A percentile compares a stretch with the other conserved stretches of the same genome.
phyloP scores from a whole-genome alignment of 148 eudicot species.

The Persicaria tinctoria region DNA sequence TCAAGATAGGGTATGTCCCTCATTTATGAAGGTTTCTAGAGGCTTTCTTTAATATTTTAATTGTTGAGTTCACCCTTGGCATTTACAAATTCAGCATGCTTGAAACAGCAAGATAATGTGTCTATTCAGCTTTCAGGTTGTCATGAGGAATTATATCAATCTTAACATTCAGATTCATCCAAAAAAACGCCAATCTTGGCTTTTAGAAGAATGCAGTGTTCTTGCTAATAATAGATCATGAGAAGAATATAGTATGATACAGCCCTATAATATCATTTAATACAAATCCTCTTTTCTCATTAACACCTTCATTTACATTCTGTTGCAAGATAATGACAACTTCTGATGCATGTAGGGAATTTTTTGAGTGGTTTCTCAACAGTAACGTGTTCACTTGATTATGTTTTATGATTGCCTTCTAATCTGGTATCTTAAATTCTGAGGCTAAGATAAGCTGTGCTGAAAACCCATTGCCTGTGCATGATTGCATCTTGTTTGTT shows the following conservation, averaged over 20 bases:
- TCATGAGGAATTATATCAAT: not conserved
- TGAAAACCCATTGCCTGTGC: not conserved
- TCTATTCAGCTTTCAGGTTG: not conserved
- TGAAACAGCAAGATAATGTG: not conserved
- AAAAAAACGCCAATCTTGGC: not conserved
- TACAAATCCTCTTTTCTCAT: not conserved
- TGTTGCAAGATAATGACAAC: not conserved
- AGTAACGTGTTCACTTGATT: not conserved
- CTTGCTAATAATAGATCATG: not conserved
- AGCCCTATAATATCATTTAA: not conserved
- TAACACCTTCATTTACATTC: not conserved
- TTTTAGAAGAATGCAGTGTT: not conserved
- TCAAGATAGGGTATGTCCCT: constrained; percentile 50
- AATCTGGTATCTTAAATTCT: not conserved
- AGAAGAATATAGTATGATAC: constrained; percentile 6
- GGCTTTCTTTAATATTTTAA: not conserved
- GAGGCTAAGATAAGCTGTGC: not conserved
- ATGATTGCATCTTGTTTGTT: not conserved
- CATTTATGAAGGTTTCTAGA: constrained; percentile 3
- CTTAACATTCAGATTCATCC: not conserved
- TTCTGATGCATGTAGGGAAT: not conserved
- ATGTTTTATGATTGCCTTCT: not conserved
- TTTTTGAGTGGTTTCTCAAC: not conserved
- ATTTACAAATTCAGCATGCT: not conserved
- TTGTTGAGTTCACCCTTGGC: not conserved